Evolutionary conservation across 2,329 filamentous ascomycete genomes (phyloP), one percentile per base, ranked within the genome.

Genomic region (Paracoccidioides brasiliensis): DNA sequence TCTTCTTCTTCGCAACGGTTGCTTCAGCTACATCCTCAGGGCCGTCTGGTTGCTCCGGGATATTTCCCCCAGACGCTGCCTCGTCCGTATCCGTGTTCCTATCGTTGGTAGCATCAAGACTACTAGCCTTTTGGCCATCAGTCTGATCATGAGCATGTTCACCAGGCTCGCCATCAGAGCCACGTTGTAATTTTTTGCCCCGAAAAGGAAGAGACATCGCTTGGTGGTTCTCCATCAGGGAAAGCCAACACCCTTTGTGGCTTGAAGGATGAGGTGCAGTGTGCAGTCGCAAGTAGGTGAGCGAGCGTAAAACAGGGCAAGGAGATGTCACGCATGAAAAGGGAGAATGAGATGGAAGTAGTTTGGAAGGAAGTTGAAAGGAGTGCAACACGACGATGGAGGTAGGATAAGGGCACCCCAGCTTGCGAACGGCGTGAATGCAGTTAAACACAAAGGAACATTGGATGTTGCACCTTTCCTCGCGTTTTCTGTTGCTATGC

Each of bases 1-100:
- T 69, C 58, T 69, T 69, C 42, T 64, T 65, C 37, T 58, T 57
- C 38, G 50, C 42, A 6, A 48, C 52, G 40, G 54, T 10, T 2
- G 30, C 40, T 3, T 45, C 42, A 22, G n/a, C 10, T 40, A 22
- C 14, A 30, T 45, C 35, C 3, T 15, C 40, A 4, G 56, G 46
- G 4, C 35, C 40, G 14, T 52, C 41, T 41, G 46, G 44, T 22
- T 55, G 55, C 22, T 51, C 55, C 6, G 8, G 14, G 14, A 52
- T 42, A 28, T 51, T 51, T 15, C 38, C 32, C 22, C 15, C 46
- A 9, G 37, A 38, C n/a, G 52, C 41, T 22, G 15, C 53, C 37
- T 45, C 37, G 10, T 56, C 55, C 15, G 30, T 22, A 10, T 50
- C 35, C 7, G 6, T 9, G 35, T 8, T 32, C 5, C 22, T 12